phyloP scores from a whole-genome alignment of 257 asterid species.

The Echium plantagineum region DNA sequence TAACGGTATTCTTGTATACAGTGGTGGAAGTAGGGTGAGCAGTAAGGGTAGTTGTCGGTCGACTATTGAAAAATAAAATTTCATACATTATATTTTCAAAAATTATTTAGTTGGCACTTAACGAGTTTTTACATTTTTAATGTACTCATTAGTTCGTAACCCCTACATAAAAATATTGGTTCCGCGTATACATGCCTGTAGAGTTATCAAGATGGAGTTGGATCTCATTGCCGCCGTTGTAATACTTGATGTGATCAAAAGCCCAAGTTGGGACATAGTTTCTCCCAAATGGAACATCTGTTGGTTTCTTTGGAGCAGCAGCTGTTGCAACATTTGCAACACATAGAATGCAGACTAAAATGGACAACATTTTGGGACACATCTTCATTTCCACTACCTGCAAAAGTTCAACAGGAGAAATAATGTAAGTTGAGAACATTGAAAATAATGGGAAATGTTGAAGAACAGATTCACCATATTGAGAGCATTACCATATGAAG shows the following conservation, averaged over 20 bases:
- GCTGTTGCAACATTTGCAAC: constrained; percentile 27
- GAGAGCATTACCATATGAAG: neutral
- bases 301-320: constrained; percentile 33
- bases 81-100: too few relatives aligned
- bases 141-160: too few relatives aligned
- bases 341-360: neutral
- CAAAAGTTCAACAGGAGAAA: neutral
- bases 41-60: too few relatives aligned
- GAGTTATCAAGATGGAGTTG: constrained; percentile 63
- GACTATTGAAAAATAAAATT: too few relatives aligned
- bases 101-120: too few relatives aligned
- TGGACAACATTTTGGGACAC: constrained; percentile 2
- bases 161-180: too few relatives aligned
- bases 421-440: neutral
- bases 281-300: constrained; percentile 61
- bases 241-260: constrained; percentile 61
- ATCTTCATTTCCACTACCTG: constrained; percentile 1
- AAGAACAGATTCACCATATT: neutral
- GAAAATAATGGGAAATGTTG: neutral
- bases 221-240: constrained; percentile 61
- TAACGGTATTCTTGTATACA: neutral
- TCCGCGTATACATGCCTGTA: constrained; percentile 30
- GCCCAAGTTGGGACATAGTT: constrained; percentile 76
- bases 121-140: neutral
- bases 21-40: too few relatives aligned